These are phyloP conservation scores for Zoysia matrella DNA, from an alignment of 202 grass and related monocot species.

Conservation along the genomic window DNA sequence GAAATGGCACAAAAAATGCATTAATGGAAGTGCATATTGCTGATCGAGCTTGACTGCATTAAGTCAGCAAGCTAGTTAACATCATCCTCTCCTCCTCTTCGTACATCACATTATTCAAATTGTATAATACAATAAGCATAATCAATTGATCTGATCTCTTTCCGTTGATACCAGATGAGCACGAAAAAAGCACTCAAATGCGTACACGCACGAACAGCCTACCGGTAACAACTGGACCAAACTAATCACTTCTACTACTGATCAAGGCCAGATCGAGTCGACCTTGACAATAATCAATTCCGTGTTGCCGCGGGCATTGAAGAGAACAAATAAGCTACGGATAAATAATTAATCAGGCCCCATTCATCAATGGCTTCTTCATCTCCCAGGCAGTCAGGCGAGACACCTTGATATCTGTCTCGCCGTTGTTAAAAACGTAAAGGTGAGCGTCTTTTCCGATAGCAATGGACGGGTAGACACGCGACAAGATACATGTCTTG, in stretches of 20 bases:
- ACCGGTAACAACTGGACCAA: background rate
- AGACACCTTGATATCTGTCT: no score
- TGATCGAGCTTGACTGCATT: no score
- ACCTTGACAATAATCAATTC: background rate
- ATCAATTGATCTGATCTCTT: background rate
- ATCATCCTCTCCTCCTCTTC: background rate
- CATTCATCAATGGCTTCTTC: conserved; percentile 61
- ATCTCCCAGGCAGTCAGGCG: no score
- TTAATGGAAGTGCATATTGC: no score
- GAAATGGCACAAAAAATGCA: no score
- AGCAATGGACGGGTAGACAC: conserved; percentile 78
- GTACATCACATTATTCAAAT: background rate
- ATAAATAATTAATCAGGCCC: conserved; percentile 26
- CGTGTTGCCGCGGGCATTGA: background rate
- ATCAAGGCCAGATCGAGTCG: background rate
- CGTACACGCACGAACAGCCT: background rate
- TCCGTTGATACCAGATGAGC: background rate
- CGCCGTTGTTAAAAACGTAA: no score
- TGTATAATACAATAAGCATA: background rate
- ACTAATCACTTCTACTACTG: background rate
- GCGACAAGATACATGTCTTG: conserved; percentile 77
- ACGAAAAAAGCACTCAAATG: background rate
- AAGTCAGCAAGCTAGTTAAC: no score
- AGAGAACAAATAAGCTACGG: background rate
- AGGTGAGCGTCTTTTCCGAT: no score